Conservation (phyloP, 2,329 filamentous ascomycete genomes). For the Trichophaea hybrida region DNA sequence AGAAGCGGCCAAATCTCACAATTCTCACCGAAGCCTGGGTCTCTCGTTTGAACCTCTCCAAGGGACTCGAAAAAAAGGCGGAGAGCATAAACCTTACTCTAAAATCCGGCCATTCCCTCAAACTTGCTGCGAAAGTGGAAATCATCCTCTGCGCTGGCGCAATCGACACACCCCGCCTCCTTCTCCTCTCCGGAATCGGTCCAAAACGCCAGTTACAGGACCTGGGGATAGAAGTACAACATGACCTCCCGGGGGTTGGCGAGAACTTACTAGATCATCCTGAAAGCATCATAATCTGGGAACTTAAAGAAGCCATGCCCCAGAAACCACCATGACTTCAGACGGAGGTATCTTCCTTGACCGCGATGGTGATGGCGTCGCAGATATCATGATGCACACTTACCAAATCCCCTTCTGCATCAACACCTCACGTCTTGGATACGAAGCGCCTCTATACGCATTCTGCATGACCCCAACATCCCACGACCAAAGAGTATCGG, state of each 20-base stretch:
- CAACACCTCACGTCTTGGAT: constrained; percentile 25
- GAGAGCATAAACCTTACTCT: constrained; percentile 36
- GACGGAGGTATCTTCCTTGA: constrained; percentile 81
- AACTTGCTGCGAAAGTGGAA: constrained; percentile 51
- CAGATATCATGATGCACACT: constrained; percentile 92
- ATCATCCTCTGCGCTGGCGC: constrained; percentile 69
- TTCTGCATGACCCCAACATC: constrained; percentile 91
- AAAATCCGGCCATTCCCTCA: constrained; percentile 33
- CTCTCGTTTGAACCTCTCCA: constrained; percentile 55
- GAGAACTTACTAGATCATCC: constrained; percentile 49
- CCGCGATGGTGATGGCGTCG: constrained; percentile 57
- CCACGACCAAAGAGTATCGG: constrained; percentile 67
- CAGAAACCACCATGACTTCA: constrained; percentile 82
- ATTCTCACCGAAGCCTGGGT: constrained; percentile 82
- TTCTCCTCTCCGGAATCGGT: constrained; percentile 45
- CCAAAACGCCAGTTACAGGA: constrained; percentile 40
- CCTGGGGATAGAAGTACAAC: constrained; percentile 43
- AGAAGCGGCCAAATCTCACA: constrained; percentile 70
- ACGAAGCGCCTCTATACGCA: constrained; percentile 54
- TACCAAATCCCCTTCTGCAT: constrained; percentile 66
- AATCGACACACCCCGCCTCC: constrained; percentile 60
- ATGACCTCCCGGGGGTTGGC: constrained; percentile 45
- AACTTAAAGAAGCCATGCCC: constrained; percentile 63
- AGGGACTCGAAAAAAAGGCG: constrained; percentile 1
- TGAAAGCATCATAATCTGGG: constrained; percentile 52